phyloP scores from a whole-genome alignment of 2,329 filamentous ascomycete species.

The Diplodia intermedia region DNA sequence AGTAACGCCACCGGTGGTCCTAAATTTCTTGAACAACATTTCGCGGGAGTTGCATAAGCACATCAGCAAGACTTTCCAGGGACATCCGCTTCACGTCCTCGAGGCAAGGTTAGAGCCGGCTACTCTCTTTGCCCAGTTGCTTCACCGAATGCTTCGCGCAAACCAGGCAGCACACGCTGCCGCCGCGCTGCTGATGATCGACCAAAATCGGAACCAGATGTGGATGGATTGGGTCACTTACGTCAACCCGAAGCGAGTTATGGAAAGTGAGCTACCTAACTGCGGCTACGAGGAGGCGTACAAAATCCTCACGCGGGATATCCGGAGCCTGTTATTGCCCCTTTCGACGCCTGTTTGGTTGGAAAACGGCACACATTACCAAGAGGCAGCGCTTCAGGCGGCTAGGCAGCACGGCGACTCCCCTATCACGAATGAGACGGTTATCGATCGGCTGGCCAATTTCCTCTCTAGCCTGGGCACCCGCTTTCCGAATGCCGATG shows the following conservation, averaged over 20 bases:
- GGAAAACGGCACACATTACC: slow-evolving; percentile 60
- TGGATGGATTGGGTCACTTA: slow-evolving; percentile 84
- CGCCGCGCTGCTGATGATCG: slow-evolving; percentile 88
- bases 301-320: slow-evolving; percentile 64
- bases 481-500: slow-evolving; percentile 76
- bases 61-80: slow-evolving; percentile 78
- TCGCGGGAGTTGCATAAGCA: slow-evolving; percentile 81
- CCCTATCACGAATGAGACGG: slow-evolving; percentile 52
- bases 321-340: slow-evolving; percentile 74
- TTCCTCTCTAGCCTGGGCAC: slow-evolving; percentile 73
- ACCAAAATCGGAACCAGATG: slow-evolving; percentile 92
- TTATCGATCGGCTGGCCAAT: slow-evolving; percentile 78
- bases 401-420: slow-evolving; percentile 31
- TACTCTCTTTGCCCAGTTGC: slow-evolving; percentile 82
- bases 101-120: slow-evolving; percentile 88
- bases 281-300: slow-evolving; percentile 64
- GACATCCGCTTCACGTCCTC: slow-evolving; percentile 83
- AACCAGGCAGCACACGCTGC: slow-evolving; percentile 94
- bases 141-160: slow-evolving; percentile 87
- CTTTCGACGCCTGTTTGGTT: slow-evolving; percentile 70
- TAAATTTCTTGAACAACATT: slow-evolving; percentile 87
- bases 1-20: slow-evolving; percentile 84
- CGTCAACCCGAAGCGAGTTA: slow-evolving; percentile 63
- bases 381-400: slow-evolving; percentile 35
- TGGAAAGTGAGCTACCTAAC: slow-evolving; percentile 63